Conservation (phyloP, 106 monocot genomes). For the Narthecium ossifragum region DNA sequence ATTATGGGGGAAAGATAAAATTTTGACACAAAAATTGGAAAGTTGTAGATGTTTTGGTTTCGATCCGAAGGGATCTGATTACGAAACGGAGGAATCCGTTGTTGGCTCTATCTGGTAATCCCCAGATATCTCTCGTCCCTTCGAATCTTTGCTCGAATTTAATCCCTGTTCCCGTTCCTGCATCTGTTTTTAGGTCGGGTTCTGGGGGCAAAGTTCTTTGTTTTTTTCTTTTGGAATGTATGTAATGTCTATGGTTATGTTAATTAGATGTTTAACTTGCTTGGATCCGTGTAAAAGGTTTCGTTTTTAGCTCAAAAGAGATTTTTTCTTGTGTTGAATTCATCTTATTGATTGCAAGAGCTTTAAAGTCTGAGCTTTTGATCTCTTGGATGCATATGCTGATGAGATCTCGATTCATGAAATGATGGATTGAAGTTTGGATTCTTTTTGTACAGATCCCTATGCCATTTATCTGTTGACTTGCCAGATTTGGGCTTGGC, state of each 20-base stretch:
- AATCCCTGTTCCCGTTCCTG: neutral
- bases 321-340: neutral
- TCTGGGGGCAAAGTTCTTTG: no score
- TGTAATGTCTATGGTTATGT: no score
- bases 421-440: neutral
- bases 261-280: no score
- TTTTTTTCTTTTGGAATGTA: no score
- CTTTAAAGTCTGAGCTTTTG: neutral
- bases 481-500: neutral
- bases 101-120: neutral
- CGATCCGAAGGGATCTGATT: no score
- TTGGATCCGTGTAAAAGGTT: no score
- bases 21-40: neutral
- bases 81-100: neutral
- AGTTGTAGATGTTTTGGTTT: no score
- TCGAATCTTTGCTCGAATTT: neutral
- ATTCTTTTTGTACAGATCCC: neutral
- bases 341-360: neutral
- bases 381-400: neutral
- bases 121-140: neutral
- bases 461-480: neutral
- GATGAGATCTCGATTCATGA: neutral
- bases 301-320: no score
- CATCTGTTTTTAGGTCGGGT: neutral
- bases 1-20: neutral